Evolutionary conservation across 148 eudicot genomes (phyloP).

Genomic region (Vaccinium vitisidaea): DNA sequence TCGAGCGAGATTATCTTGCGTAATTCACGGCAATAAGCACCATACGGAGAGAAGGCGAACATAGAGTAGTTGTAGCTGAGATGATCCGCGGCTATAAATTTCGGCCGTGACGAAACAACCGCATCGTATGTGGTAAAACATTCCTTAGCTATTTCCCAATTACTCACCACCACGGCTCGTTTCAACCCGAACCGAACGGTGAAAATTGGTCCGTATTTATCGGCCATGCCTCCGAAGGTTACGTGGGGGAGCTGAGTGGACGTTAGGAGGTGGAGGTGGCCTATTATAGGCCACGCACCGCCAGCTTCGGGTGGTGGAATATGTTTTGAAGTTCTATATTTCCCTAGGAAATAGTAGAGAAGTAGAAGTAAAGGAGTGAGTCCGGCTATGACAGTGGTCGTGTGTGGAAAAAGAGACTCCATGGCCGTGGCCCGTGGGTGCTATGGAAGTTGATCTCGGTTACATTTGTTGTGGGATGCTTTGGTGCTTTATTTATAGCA

Average conservation of each 20-base stretch:
- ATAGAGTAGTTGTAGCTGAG: not conserved
- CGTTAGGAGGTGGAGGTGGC: not conserved
- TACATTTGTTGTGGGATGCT: too few species aligned
- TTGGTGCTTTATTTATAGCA: too few species aligned
- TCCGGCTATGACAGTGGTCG: not conserved
- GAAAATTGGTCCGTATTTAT: constrained; percentile 14
- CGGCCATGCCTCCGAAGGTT: not conserved
- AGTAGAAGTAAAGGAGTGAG: not conserved
- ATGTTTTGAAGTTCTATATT: not conserved
- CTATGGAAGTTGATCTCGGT: not conserved
- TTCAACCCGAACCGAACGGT: not conserved
- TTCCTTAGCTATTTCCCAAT: constrained; percentile 9
- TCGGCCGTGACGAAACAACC: not conserved
- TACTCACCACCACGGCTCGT: constrained; percentile 5
- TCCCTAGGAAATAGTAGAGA: not conserved
- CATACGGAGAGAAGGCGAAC: not conserved
- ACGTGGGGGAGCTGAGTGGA: not conserved
- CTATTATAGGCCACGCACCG: not conserved
- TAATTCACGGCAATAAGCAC: not conserved
- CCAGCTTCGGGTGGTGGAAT: not conserved
- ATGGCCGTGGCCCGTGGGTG: not conserved
- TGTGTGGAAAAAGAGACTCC: not conserved
- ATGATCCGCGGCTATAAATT: not conserved
- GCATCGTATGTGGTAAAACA: constrained; percentile 11
- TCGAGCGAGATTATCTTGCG: not conserved